Evolutionary conservation across 192 early-diverging fungal genomes (phyloP).

Genomic region (Entophlyctis luteolus): DNA sequence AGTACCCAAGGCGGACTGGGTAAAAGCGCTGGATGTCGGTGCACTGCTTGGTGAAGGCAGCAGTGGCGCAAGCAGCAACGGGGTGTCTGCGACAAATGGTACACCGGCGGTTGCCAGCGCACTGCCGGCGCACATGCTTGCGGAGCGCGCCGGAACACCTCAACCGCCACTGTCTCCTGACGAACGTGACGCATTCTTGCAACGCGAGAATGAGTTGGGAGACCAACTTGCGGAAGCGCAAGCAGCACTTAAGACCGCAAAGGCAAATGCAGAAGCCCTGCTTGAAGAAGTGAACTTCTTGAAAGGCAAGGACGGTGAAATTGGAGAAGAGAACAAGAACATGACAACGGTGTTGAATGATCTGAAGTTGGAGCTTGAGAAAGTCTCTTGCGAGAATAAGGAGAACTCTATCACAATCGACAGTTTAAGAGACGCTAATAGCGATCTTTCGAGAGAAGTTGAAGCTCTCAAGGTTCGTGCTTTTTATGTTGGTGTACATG

Average conservation of each 20-base stretch:
- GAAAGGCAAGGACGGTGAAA: conserved; percentile 54
- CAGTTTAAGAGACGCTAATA: conserved; percentile 78
- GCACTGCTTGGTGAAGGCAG: conserved; percentile 8
- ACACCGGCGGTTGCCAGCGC: conserved; percentile 37
- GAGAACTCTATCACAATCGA: conserved; percentile 88
- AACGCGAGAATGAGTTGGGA: conserved; percentile 91
- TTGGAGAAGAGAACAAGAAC: conserved; percentile 67
- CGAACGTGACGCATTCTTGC: conserved; percentile 91
- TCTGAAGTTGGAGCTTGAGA: conserved; percentile 80
- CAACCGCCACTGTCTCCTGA: conserved; percentile 73
- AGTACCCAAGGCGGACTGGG: conserved; percentile 41
- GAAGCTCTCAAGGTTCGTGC: conserved; percentile 64
- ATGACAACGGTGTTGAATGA: conserved; percentile 69
- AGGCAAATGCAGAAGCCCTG: conserved; percentile 57
- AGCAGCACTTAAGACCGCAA: conserved; percentile 62
- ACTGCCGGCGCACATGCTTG: conserved; percentile 22
- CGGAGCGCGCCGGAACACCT: conserved; percentile 71
- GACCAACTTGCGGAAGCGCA: conserved; percentile 93
- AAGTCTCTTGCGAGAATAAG: conserved; percentile 81
- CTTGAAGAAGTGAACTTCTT: conserved; percentile 70
- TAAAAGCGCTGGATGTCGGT: conserved; percentile 13
- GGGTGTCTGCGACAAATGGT: no score
- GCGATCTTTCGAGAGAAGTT: conserved; percentile 69
- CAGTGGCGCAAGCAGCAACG: background rate
- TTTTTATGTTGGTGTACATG: background rate